A percentile compares a stretch with the other conserved stretches of the same genome.
Conservation (phyloP, 129 eudicot genomes). For the Rutidosis leptorrhynchoides region DNA sequence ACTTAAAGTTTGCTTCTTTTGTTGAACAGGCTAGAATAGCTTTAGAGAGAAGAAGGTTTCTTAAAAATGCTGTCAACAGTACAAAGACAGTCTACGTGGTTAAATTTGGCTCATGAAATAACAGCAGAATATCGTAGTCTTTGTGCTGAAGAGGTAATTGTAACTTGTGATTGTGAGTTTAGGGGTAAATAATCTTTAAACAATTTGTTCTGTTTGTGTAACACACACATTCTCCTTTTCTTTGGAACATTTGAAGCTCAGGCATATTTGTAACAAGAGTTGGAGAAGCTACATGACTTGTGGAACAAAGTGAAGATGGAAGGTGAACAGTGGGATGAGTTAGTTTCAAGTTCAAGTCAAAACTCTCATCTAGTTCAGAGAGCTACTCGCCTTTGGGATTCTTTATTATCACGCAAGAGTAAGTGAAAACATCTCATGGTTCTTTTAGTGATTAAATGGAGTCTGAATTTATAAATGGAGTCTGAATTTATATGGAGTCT, state of each 20-base stretch:
- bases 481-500: neutral
- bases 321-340: constrained; percentile 99
- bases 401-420: constrained; percentile 90
- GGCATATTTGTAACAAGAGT: constrained; percentile 99
- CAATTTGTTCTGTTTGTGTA: constrained; percentile 18
- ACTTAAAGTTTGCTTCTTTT: constrained; percentile 21
- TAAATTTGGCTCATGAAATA: constrained; percentile 98
- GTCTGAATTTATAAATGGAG: constrained; percentile 1
- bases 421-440: constrained; percentile 33
- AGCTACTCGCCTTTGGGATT: constrained; percentile 96
- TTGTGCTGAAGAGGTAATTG: constrained; percentile 96
- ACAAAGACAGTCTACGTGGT: constrained; percentile 95
- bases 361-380: constrained; percentile 92
- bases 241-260: constrained; percentile 39
- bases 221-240: constrained; percentile 2
- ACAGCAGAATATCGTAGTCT: constrained; percentile 97
- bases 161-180: constrained; percentile 6
- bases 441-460: neutral
- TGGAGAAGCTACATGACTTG: constrained; percentile 85
- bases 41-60: constrained; percentile 81
- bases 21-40: constrained; percentile 86
- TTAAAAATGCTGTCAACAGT: constrained; percentile 94
- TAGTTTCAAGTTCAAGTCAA: constrained; percentile 92
- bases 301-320: constrained; percentile 96
- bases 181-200: neutral